These are phyloP conservation scores for Geosiphon pyriformis DNA, from an alignment of 192 early-diverging fungal genomes.

Conservation along the genomic window DNA sequence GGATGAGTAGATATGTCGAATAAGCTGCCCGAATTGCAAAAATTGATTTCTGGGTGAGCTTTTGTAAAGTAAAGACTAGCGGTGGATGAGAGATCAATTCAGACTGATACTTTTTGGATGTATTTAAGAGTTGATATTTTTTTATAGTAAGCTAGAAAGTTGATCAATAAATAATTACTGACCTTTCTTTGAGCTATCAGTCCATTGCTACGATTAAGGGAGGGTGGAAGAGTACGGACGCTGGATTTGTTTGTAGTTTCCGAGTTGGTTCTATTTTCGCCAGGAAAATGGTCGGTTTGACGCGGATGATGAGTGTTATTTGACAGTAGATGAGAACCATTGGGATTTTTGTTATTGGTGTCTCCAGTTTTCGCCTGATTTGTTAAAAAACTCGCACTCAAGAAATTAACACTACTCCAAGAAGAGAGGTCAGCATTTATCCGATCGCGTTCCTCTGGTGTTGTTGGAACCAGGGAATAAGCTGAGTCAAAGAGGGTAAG, in stretches of 20 bases:
- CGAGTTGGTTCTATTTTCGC: neutral
- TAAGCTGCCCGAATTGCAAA: too few relatives aligned
- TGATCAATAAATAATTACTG: too few relatives aligned
- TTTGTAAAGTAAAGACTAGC: too few relatives aligned
- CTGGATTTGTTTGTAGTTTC: constrained; percentile 3
- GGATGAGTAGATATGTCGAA: too few relatives aligned
- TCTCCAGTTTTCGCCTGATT: too few relatives aligned
- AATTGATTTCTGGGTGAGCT: too few relatives aligned
- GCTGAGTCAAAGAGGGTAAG: constrained; percentile 21
- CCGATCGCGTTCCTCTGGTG: constrained; percentile 1
- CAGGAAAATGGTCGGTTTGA: neutral
- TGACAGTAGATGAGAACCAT: neutral
- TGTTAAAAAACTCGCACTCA: constrained; percentile 8
- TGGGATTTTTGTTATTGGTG: neutral
- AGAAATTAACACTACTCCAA: constrained; percentile 15
- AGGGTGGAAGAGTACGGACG: constrained; percentile 5
- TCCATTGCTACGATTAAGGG: constrained; percentile 1
- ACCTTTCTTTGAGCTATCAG: constrained; percentile 4
- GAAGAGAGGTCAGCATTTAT: constrained; percentile 5
- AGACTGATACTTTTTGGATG: too few relatives aligned
- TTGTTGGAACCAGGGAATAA: neutral
- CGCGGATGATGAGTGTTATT: neutral
- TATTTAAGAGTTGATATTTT: too few relatives aligned
- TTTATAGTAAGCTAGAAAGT: too few relatives aligned
- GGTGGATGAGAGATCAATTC: too few relatives aligned